These are phyloP conservation scores for Xerocomus spinulosus DNA, from an alignment of 768 basidiomycete species.

Conservation along the genomic window DNA sequence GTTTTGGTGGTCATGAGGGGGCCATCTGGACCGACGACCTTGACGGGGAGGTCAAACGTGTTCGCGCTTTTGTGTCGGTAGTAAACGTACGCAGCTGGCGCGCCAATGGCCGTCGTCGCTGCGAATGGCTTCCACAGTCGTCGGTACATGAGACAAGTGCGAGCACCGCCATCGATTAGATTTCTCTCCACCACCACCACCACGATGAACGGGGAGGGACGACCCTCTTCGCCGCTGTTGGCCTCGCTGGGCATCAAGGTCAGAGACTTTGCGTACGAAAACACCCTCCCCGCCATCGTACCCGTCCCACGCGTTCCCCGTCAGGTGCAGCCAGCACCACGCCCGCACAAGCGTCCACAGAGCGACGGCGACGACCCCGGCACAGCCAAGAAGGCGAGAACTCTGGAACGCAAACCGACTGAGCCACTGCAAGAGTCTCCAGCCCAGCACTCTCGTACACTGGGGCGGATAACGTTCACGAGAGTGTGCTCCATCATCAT, in stretches of 20 bases:
- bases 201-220: no score
- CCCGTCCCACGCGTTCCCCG: conserved; percentile 45
- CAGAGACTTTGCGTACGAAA: conserved; percentile 67
- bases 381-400: conserved; percentile 21
- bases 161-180: conserved; percentile 18
- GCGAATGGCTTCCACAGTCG: conserved; percentile 66
- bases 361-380: conserved; percentile 23
- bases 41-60: conserved; percentile 57
- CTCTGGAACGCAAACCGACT: conserved; percentile 31
- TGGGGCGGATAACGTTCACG: conserved; percentile 18
- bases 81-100: conserved; percentile 57
- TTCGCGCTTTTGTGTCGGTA: conserved; percentile 39
- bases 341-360: conserved; percentile 36
- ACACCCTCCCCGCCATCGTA: conserved; percentile 55
- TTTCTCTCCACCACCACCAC: conserved; percentile 21
- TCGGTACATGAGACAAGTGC: conserved; percentile 46
- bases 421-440: conserved; percentile 31
- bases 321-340: conserved; percentile 44
- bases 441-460: conserved; percentile 11
- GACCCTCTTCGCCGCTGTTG: conserved; percentile 34
- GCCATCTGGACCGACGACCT: conserved; percentile 52
- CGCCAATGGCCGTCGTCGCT: conserved; percentile 49
- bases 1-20: conserved; percentile 48
- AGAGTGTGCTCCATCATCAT: conserved; percentile 14
- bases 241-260: conserved; percentile 38